These are phyloP conservation scores for Madurella mycetomatis DNA, from an alignment of 2,329 filamentous ascomycete species.

Conservation along the genomic window DNA sequence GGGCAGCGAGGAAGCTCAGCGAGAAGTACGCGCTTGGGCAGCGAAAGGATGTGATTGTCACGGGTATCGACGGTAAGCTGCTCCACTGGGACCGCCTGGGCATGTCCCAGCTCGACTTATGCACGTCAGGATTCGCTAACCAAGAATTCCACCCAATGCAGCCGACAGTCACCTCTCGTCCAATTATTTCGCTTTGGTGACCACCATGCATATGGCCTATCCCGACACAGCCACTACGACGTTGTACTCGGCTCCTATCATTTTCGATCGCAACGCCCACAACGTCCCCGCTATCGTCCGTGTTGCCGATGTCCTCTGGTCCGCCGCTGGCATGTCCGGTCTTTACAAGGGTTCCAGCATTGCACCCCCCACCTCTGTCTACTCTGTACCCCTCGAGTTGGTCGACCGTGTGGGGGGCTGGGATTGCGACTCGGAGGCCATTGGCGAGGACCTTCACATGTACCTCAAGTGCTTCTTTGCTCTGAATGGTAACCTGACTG, in stretches of 20 bases:
- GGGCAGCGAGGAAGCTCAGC: slow-evolving; percentile 63
- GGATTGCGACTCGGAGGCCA: slow-evolving; percentile 66
- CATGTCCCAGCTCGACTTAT: slow-evolving; percentile 8
- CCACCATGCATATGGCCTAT: slow-evolving; percentile 56
- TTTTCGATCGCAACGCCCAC: slow-evolving; percentile 71
- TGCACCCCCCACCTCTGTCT: slow-evolving; percentile 68
- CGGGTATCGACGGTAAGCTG: slow-evolving; percentile 65
- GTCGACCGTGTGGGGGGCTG: slow-evolving; percentile 67
- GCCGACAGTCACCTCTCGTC: slow-evolving; percentile 67
- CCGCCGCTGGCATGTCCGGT: slow-evolving; percentile 64
- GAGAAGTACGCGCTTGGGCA: slow-evolving; percentile 51
- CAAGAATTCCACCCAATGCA: slow-evolving; percentile 32
- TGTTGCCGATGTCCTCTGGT: slow-evolving; percentile 69
- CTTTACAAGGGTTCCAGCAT: slow-evolving; percentile 60
- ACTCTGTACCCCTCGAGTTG: slow-evolving; percentile 63
- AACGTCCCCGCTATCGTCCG: slow-evolving; percentile 63
- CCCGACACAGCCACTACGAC: slow-evolving; percentile 59
- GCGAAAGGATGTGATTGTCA: slow-evolving; percentile 62
- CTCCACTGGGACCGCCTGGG: slow-evolving; percentile 1
- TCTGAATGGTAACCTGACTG: slow-evolving; percentile 63
- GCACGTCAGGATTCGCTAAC: slow-evolving; percentile 29
- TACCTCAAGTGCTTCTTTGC: slow-evolving; percentile 75
- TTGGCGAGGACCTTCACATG: slow-evolving; percentile 75
- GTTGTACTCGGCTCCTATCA: slow-evolving; percentile 65
- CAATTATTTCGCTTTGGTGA: slow-evolving; percentile 63